Evolutionary conservation across 129 eudicot species (phyloP).

Genomic region (Silybum marianum): DNA sequence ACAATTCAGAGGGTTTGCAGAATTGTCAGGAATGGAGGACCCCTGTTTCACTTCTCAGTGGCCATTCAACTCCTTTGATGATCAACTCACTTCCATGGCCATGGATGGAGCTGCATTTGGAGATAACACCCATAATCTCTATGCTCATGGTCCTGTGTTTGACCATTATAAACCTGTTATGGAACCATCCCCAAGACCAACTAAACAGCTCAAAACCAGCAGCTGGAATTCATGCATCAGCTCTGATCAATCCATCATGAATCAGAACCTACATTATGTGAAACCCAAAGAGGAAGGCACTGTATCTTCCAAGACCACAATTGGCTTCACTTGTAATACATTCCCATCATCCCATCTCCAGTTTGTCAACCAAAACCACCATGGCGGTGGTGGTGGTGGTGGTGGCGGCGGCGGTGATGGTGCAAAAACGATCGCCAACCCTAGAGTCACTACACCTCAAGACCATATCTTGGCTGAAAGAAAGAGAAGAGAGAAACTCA

Average conservation of each 20-base stretch:
- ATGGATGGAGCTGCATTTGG: conserved; percentile 38
- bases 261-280: conserved; percentile 30
- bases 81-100: conserved; percentile 39
- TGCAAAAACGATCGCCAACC: neutral
- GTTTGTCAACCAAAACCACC: conserved; percentile 17
- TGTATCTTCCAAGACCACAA: conserved; percentile 30
- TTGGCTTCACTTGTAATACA: neutral
- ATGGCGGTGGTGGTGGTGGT: neutral
- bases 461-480: conserved; percentile 60
- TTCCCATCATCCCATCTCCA: conserved; percentile 14
- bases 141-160: conserved; percentile 16
- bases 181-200: conserved; percentile 46
- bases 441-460: conserved; percentile 31
- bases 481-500: conserved; percentile 57
- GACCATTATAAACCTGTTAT: conserved; percentile 20
- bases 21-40: conserved; percentile 69
- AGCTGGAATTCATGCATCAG: conserved; percentile 36
- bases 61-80: conserved; percentile 52
- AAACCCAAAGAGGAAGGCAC: conserved; percentile 48
- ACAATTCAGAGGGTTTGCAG: conserved; percentile 47
- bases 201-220: conserved; percentile 49
- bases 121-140: conserved; percentile 16
- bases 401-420: conserved; percentile 19
- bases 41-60: conserved; percentile 49
- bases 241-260: conserved; percentile 31